Base-by-base conservation (phyloP, 768 basidiomycete genomes). In the Lactifluus subvellereus region DNA sequence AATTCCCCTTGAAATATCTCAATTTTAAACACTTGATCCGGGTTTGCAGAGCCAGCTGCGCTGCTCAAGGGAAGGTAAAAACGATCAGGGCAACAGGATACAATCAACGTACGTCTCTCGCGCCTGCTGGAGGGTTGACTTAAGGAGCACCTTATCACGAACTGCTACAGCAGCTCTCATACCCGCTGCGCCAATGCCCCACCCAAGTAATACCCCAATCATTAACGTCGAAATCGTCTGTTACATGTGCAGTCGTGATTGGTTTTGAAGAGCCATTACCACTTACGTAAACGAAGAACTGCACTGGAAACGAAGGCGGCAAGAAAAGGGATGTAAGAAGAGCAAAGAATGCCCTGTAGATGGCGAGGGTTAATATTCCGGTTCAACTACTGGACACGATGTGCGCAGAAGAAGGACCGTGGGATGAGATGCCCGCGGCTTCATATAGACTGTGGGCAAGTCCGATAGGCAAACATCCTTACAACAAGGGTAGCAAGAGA, bases 101-200 rank as follows among this genome's bases (percentile, higher is more conserved):
- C 40, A 38, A 33, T 16, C 13, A 11, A 27, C 42, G 8, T 52
- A 77, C 78, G 72, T 76, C 45, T 72, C 68, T n/a, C 69, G 65
- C 32, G 73, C 74, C 56, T 69, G 68, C 42, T 71, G 69, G 6
- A 70, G 66, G 6, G 71, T 69, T 18, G 67, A 63, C 42, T 70
- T 67, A 13, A 79, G 68, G 8, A 76, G 61, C 0, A 70, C 70
- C 62, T 76, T 69, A 57, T 73, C 68, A 10, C 78, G 73, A 0
- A 77, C 77, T 5, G 76, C 70, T 0, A 80, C 68, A 0, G 77
- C 78, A 0, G 80, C 78, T 4, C 77, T 77, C 83, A 85, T 84
- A 0, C 77, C 82, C 0, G 80, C 82, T 10, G 76, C 73, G 1
- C 82, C 81, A 65, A 82, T 74, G 0, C 78, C 84, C 84, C 84